Conservation (phyloP, 805 yeast species). For the Monosporozyma servazzii region DNA sequence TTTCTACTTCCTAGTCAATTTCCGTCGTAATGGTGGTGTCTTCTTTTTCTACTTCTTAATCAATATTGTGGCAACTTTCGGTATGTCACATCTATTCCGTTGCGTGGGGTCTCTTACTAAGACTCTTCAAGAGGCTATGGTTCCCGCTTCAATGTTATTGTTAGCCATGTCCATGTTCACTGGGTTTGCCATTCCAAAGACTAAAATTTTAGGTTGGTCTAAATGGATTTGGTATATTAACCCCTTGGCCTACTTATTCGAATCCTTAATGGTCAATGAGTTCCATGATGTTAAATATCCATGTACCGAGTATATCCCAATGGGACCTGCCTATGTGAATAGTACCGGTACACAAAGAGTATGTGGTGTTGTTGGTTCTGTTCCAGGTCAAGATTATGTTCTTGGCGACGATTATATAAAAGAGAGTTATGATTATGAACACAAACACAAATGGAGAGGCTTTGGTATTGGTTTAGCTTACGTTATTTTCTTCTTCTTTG, state of each 20-base stretch:
- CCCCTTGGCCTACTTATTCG: constrained; percentile 51
- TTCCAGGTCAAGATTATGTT: constrained; percentile 41
- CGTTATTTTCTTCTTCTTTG: constrained; percentile 42
- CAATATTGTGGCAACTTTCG: constrained; percentile 35
- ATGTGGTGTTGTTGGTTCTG: constrained; percentile 51
- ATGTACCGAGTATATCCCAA: constrained; percentile 43
- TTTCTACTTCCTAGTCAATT: constrained; percentile 45
- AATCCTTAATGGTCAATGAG: constrained; percentile 50
- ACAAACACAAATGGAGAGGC: constrained; percentile 52
- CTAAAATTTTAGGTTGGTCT: constrained; percentile 53
- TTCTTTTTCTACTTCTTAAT: constrained; percentile 46
- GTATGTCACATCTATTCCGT: constrained; percentile 49
- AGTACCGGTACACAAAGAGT: constrained; percentile 32
- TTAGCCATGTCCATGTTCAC: constrained; percentile 42
- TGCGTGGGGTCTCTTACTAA: constrained; percentile 41
- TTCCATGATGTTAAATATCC: constrained; percentile 38
- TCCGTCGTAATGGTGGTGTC: constrained; percentile 42
- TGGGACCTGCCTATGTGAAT: constrained; percentile 36
- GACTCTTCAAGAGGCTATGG: constrained; percentile 46
- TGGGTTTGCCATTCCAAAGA: constrained; percentile 51
- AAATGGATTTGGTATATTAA: constrained; percentile 55
- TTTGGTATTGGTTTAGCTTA: constrained; percentile 54
- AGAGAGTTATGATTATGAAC: constrained; percentile 36
- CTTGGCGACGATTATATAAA: constrained; percentile 43
- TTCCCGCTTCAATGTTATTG: constrained; percentile 45